phyloP scores from a whole-genome alignment of 2,329 filamentous ascomycete genomes.

The Thelonectria discophora region DNA sequence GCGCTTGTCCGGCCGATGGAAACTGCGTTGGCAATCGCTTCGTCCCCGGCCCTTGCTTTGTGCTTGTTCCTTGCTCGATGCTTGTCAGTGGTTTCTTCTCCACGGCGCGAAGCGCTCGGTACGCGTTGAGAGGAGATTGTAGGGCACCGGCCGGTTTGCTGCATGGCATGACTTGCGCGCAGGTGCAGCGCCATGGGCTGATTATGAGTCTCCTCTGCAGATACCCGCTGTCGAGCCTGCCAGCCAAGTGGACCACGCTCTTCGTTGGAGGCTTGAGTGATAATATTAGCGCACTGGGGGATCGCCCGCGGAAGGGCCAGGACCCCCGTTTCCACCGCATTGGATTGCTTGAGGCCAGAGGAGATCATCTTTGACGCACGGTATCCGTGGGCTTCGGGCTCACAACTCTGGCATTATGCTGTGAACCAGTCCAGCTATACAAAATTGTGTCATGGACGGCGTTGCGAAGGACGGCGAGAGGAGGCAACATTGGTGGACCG shows the following conservation, averaged over 20 bases:
- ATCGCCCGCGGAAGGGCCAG: constrained; percentile 25
- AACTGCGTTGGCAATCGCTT: constrained; percentile 5
- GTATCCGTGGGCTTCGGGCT: constrained; percentile 26
- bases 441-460: constrained; percentile 33
- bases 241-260: constrained; percentile 35
- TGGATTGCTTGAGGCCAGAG: constrained; percentile 22
- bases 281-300: constrained; percentile 28
- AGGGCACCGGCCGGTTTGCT: constrained; percentile 20
- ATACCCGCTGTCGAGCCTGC: constrained; percentile 37
- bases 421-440: constrained; percentile 40
- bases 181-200: constrained; percentile 37
- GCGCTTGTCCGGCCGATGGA: constrained; percentile 11
- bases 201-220: constrained; percentile 35
- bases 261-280: constrained; percentile 36
- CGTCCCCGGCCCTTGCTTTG: not conserved
- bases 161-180: constrained; percentile 39
- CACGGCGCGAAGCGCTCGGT: not conserved
- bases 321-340: constrained; percentile 23
- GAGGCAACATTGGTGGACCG: constrained; percentile 3
- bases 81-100: not conserved
- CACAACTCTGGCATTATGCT: constrained; percentile 30
- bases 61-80: not conserved
- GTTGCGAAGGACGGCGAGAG: constrained; percentile 22
- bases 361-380: constrained; percentile 14
- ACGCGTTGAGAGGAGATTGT: constrained; percentile 13